Evolutionary conservation across 805 yeast species (phyloP), one percentile per base, ranked within the genome.

Genomic region (Cephaloascus fragrans): DNA sequence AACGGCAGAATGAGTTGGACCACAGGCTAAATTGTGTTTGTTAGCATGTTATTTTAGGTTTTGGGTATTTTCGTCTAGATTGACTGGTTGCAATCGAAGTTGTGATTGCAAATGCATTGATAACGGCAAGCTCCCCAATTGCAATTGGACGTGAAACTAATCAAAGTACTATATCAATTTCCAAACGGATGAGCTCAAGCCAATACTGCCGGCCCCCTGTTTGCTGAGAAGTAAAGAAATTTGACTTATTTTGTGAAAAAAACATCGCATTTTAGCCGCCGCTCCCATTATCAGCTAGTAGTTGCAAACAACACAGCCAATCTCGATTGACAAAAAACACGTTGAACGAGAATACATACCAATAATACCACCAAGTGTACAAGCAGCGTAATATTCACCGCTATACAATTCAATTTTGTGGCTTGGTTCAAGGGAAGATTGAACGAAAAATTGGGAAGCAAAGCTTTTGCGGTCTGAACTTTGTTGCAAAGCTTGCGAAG

Each of bases 1-100:
- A 19, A 93, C 94, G 3, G 83, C 75, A 2, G 96, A 78, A 61
- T 90, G 98, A 12, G 97, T 90, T 26, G 97, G 96, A 14, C 97
- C 97, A 69, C 97, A 90, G 2, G 97, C 97, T 42, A 29, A 12
- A 23, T 23, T n/a, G n/a, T n/a, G n/a, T n/a, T n/a, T n/a, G n/a
- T n/a, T n/a, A n/a, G n/a, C n/a, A n/a, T n/a, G n/a, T n/a, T n/a
- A n/a, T n/a, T n/a, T n/a, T n/a, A n/a, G n/a, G n/a, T n/a, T n/a
- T n/a, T n/a, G n/a, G n/a, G n/a, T n/a, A n/a, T n/a, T n/a, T n/a
- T n/a, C n/a, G n/a, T n/a, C n/a, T n/a, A n/a, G n/a, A n/a, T n/a
- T n/a, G n/a, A n/a, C n/a, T n/a, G n/a, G n/a, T n/a, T n/a, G n/a
- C n/a, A n/a, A n/a, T n/a, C n/a, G n/a, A n/a, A n/a, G n/a, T n/a